Evolutionary conservation across 805 yeast genomes (phyloP).

Genomic region (Kazachstania bromeliacearum): DNA sequence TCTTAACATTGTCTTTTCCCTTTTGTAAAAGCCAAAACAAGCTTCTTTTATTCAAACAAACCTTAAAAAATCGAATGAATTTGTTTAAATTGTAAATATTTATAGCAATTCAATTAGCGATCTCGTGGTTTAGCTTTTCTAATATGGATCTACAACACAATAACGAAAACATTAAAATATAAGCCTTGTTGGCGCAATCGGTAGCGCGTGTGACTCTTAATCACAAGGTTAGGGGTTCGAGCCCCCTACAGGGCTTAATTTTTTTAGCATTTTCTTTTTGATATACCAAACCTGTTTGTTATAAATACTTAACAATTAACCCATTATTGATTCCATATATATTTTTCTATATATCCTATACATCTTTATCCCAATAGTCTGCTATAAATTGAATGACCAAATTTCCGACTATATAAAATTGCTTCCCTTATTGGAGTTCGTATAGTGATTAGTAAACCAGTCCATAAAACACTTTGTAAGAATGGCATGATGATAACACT

Average conservation of each 20-base stretch:
- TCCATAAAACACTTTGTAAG: slow-evolving; percentile 42
- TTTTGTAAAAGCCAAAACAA: too few species aligned
- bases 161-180: too few species aligned
- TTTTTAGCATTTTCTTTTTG: slow-evolving; percentile 4
- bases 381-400: too few species aligned
- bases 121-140: too few species aligned
- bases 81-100: too few species aligned
- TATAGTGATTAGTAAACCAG: slow-evolving; percentile 32
- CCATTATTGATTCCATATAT: not conserved
- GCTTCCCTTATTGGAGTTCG: slow-evolving; percentile 32
- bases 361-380: not conserved
- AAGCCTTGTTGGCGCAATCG: slow-evolving; percentile 16
- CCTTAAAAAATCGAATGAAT: too few species aligned
- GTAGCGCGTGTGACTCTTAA: slow-evolving; percentile 17
- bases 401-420: too few species aligned
- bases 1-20: not conserved
- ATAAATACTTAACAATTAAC: too few species aligned
- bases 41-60: too few species aligned
- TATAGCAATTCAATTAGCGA: too few species aligned
- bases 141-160: too few species aligned
- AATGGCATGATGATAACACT: slow-evolving; percentile 48
- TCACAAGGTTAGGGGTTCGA: slow-evolving; percentile 18
- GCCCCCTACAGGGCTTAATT: slow-evolving; percentile 14
- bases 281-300: too few species aligned
- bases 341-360: not conserved